These are phyloP conservation scores for Trichosporon faecale DNA, from an alignment of 1,284 basidiomycete species.

Conservation along the genomic window DNA sequence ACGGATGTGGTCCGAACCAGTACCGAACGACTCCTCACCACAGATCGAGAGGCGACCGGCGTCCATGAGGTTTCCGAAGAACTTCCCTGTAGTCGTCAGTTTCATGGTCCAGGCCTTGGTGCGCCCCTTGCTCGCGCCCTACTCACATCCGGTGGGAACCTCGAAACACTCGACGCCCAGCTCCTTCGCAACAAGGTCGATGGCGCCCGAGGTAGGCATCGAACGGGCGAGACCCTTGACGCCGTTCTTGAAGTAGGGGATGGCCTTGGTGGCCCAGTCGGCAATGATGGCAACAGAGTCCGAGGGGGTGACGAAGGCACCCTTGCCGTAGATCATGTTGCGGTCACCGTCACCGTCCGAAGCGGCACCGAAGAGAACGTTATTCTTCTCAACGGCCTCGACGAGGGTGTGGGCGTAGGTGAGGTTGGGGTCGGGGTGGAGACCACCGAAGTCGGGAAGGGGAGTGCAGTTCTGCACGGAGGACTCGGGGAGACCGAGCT, in stretches of 20 bases:
- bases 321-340: slow-evolving; percentile 99
- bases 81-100: slow-evolving; percentile 71
- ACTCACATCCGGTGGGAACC: slow-evolving; percentile 80
- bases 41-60: slow-evolving; percentile 95
- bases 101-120: not conserved
- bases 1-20: slow-evolving; percentile 98
- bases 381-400: slow-evolving; percentile 79
- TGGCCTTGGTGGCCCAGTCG: slow-evolving; percentile 86
- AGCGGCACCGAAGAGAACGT: slow-evolving; percentile 91
- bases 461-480: slow-evolving; percentile 90
- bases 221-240: slow-evolving; percentile 92
- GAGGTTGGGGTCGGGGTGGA: slow-evolving; percentile 97
- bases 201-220: slow-evolving; percentile 96
- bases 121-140: not conserved
- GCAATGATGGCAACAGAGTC: slow-evolving; percentile 99
- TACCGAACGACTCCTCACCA: slow-evolving; percentile 97
- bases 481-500: slow-evolving; percentile 72
- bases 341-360: slow-evolving; percentile 96
- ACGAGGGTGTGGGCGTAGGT: slow-evolving; percentile 96
- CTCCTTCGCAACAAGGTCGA: slow-evolving; percentile 92
- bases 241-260: slow-evolving; percentile 92
- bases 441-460: slow-evolving; percentile 91
- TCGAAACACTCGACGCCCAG: slow-evolving; percentile 93
- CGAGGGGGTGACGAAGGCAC: slow-evolving; percentile 94
- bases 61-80: slow-evolving; percentile 99